phyloP scores from a whole-genome alignment of 129 eudicot species.

The Sambucus nigra region DNA sequence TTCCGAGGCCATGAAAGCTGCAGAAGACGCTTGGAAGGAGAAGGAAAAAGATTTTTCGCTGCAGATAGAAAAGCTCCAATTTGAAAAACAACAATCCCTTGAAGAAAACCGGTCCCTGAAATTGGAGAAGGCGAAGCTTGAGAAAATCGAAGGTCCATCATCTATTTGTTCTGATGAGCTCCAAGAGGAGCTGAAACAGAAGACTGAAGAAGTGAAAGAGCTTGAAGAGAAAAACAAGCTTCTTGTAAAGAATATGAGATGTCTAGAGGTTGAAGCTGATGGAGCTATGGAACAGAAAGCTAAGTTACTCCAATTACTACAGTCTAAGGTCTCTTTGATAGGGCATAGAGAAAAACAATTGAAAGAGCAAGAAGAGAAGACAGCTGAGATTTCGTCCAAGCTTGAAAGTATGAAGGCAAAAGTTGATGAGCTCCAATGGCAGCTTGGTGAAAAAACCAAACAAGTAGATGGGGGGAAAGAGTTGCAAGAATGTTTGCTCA shows the following conservation, averaged over 20 bases:
- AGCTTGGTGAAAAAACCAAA: constrained; percentile 32
- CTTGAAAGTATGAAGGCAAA: constrained; percentile 28
- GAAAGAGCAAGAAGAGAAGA: constrained; percentile 37
- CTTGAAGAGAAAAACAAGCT: constrained; percentile 36
- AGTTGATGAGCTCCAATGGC: constrained; percentile 23
- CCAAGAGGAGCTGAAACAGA: constrained; percentile 43
- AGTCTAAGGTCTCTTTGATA: constrained; percentile 27
- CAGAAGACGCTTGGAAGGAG: constrained; percentile 52
- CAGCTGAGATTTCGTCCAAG: constrained; percentile 28
- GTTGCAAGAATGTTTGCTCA: constrained; percentile 32
- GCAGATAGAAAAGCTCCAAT: constrained; percentile 40
- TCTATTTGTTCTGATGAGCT: constrained; percentile 25
- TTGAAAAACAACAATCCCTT: constrained; percentile 38
- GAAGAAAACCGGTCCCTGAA: constrained; percentile 48
- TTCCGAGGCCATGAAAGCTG: constrained; percentile 59
- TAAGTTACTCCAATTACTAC: constrained; percentile 38
- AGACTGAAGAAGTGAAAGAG: constrained; percentile 33
- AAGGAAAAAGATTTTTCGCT: constrained; percentile 44
- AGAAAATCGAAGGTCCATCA: constrained; percentile 14
- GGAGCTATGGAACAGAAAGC: constrained; percentile 36
- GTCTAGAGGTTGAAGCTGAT: constrained; percentile 33
- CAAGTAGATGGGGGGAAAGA: constrained; percentile 32
- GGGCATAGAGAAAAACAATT: constrained; percentile 38
- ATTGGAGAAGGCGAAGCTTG: constrained; percentile 35
- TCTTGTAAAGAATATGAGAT: constrained; percentile 18